Percentiles rank a stretch among this genome's conserved stretches.
phyloP scores from a whole-genome alignment of 176 grass and related monocot genomes.

The Panicum miliaceum region DNA sequence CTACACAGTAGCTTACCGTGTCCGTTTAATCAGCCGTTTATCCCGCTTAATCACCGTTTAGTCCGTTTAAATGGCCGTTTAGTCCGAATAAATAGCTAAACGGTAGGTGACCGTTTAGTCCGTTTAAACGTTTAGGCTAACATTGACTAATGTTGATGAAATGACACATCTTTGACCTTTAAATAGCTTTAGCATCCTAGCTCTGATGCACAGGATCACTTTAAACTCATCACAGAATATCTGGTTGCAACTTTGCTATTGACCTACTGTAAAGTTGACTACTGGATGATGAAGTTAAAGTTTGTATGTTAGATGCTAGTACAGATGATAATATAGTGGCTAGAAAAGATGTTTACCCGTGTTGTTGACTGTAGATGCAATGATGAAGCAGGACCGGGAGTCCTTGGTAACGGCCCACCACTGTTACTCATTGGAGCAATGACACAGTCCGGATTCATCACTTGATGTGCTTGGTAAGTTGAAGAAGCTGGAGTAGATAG shows the following conservation, averaged over 20 bases:
- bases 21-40: too few relatives aligned
- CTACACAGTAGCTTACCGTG: too few relatives aligned
- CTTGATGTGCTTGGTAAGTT: conserved; percentile 42
- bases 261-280: conserved; percentile 3
- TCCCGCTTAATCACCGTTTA: too few relatives aligned
- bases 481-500: conserved; percentile 40
- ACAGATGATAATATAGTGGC: conserved; percentile 25
- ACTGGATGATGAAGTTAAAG: conserved; percentile 21
- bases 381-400: conserved; percentile 34
- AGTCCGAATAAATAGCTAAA: too few relatives aligned
- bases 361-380: conserved; percentile 38
- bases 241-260: conserved; percentile 1
- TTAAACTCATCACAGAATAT: conserved; percentile 25
- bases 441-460: conserved; percentile 30
- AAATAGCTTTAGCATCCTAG: conserved; percentile 26
- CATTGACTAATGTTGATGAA: background rate
- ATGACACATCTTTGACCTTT: background rate
- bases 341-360: conserved; percentile 54
- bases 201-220: background rate
- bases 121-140: too few relatives aligned
- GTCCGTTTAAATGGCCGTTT: too few relatives aligned
- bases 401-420: conserved; percentile 51
- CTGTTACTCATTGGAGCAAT: conserved; percentile 43
- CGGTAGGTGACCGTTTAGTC: too few relatives aligned
- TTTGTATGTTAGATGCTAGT: conserved; percentile 8